Base-by-base conservation (phyloP, 305 asterid genomes). In the Fraxinus paxiana region DNA sequence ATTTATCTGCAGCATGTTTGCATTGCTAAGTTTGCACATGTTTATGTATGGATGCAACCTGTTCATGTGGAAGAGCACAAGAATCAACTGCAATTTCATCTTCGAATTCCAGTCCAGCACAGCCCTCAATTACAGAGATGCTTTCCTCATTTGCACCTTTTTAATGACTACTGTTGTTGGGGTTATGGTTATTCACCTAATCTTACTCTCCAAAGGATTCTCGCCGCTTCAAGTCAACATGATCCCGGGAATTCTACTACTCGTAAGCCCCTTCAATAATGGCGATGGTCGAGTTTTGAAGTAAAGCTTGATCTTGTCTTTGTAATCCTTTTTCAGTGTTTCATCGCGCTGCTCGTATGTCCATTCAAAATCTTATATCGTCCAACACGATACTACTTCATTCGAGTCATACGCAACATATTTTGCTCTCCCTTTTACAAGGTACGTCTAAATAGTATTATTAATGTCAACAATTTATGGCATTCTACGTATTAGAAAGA, bases 31-130 rank as follows among this genome's bases (percentile, higher is more conserved):
- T 90, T 85, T 96, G 88, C 98, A 96, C 83, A 71, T 96, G 63
- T 96, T 94, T 85, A 84, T 96, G 92, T 96, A 96, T 33, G 99
- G 99, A 15, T 96, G 99, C 79, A 92, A 94, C 77, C 84, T 96
- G 28, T 91, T 96, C 83, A 84, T 87, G 83, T 96, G 99, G 99
- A 96, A 90, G 88, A 86, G 82, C 81, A 92, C 91, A 56, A 87
- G 98, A 81, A 92, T 96, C 84, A 96, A 92, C 88, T 80, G 88
- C 89, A 89, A 88, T 86, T 96, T 94, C 91, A 96, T 96, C 41
- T 92, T 96, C 79, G 99, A 96, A 73, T 92, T 92, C 88, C 90
- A 90, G 56, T 85, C 90, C 0, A 86, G 51, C 82, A 90, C 91
- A 0, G 91, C 98, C 71, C 92, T 96, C 77, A 92, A 89, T 70